Evolutionary conservation across 805 yeast species (phyloP).

Genomic region (Jamesozyma hellenica): DNA sequence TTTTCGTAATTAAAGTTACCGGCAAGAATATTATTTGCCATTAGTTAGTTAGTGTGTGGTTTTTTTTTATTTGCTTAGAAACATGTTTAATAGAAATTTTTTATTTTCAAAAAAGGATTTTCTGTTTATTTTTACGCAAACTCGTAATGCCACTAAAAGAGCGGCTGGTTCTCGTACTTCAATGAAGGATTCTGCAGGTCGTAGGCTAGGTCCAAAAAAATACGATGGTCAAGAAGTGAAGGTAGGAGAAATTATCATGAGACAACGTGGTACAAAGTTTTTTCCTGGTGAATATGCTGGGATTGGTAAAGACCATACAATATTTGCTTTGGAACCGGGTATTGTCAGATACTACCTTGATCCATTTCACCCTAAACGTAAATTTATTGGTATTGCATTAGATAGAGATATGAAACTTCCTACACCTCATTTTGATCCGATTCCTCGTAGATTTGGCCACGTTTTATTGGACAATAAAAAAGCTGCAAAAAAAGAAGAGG

Average conservation of each 20-base stretch:
- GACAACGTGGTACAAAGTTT: slow-evolving; percentile 91
- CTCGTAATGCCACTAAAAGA: slow-evolving; percentile 86
- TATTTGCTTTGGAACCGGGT: slow-evolving; percentile 87
- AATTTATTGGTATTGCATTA: slow-evolving; percentile 81
- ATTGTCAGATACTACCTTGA: slow-evolving; percentile 83
- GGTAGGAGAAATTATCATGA: slow-evolving; percentile 78
- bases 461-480: slow-evolving; percentile 38
- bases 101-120: neutral
- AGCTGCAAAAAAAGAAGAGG: slow-evolving; percentile 49
- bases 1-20: too few relatives aligned
- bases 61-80: too few relatives aligned
- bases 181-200: slow-evolving; percentile 90
- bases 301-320: slow-evolving; percentile 89
- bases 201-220: slow-evolving; percentile 83
- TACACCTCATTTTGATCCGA: slow-evolving; percentile 83
- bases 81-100: slow-evolving; percentile 4
- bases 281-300: slow-evolving; percentile 89
- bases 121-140: slow-evolving; percentile 25
- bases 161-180: slow-evolving; percentile 93
- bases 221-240: slow-evolving; percentile 65
- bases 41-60: too few relatives aligned
- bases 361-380: slow-evolving; percentile 92
- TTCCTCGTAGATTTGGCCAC: slow-evolving; percentile 76
- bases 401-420: slow-evolving; percentile 58
- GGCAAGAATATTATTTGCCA: too few relatives aligned